A percentile compares a stretch with the other conserved stretches of the same genome.
These are phyloP conservation scores for Candida koratica DNA, from an alignment of 805 yeast genomes.

Conservation along the genomic window DNA sequence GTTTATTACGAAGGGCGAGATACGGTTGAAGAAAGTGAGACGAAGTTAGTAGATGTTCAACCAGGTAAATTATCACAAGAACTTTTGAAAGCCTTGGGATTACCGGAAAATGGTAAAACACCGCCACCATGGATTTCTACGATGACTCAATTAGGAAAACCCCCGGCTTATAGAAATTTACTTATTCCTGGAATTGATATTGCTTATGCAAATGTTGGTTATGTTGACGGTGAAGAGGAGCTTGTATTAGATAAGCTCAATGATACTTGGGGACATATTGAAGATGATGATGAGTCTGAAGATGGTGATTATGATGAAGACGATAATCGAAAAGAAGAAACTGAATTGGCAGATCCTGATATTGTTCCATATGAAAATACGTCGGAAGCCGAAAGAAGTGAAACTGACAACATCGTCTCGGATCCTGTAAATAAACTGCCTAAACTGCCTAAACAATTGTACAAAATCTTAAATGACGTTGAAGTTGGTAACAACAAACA, in stretches of 20 bases:
- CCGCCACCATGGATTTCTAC: constrained; percentile 79
- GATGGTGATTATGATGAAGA: constrained; percentile 52
- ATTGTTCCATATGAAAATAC: constrained; percentile 6
- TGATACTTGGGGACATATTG: constrained; percentile 34
- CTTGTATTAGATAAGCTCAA: constrained; percentile 13
- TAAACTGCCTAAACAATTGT: constrained; percentile 7
- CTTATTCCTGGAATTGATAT: constrained; percentile 48
- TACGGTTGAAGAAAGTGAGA: constrained; percentile 36
- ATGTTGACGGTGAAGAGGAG: constrained; percentile 17
- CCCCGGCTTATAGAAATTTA: constrained; percentile 74
- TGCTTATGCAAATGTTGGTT: constrained; percentile 35
- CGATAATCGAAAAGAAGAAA: constrained; percentile 41
- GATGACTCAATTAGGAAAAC: constrained; percentile 71
- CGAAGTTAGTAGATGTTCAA: constrained; percentile 34
- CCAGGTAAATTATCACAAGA: constrained; percentile 70
- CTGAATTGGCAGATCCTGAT: constrained; percentile 40
- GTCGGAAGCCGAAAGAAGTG: background rate
- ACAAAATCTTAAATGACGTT: constrained; percentile 22
- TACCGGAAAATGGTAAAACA: constrained; percentile 42
- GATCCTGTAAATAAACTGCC: constrained; percentile 7
- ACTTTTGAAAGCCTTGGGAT: constrained; percentile 65
- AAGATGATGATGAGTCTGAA: constrained; percentile 25
- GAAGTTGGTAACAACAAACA: constrained; percentile 12
- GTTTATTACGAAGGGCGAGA: constrained; percentile 76
- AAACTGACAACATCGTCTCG: background rate